Base-by-base conservation (phyloP, 768 basidiomycete species). In the Mycena kentingensis region DNA sequence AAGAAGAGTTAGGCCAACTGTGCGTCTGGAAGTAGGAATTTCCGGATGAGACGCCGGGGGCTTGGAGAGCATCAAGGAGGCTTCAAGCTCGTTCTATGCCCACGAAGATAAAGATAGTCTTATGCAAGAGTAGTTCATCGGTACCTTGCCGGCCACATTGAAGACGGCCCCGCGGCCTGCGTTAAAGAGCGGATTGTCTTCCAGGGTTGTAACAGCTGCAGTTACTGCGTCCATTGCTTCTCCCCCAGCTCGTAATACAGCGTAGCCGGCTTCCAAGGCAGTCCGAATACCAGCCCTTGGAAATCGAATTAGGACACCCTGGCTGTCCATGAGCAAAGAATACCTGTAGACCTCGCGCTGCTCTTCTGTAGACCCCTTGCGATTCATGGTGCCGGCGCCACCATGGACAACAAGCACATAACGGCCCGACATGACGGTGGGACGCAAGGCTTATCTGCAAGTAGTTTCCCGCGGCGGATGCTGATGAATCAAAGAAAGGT, bases 151-250 rank as follows among this genome's bases (percentile, higher is more conserved):
- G 8, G 73, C 88, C 11, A 78, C 70, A 59, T 92, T 93, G 72
- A 90, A 93, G 16, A 93, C 90, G 8, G 90, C 86, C 3, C 91
- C 90, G 61, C 86, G 88, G 18, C 81, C 89, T 25, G 84, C 71
- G 60, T 93, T 93, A 72, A 93, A 92, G 16, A 93, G 69, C 7
- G 87, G 84, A 54, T 78, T 81, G 61, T 93, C 90, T 91, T 93
- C 90, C 78, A 93, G 72, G 15, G 74, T 67, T 0, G 80, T 72
- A 7, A 90, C 90, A 0, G 90, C 88, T 10, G 88, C 85, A 3
- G 87, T 84, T 4, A 77, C 82, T 16, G 91, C 90, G 64, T 93
- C 89, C 78, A 93, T 83, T 4, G 90, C 90, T 63, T 90, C 88
- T 0, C 90, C 90, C 15, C 87, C 88, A 3, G 75, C 67, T 32